These are phyloP conservation scores for Penicillium argentinense DNA, from an alignment of 495 filamentous ascomycete species.

Conservation along the genomic window DNA sequence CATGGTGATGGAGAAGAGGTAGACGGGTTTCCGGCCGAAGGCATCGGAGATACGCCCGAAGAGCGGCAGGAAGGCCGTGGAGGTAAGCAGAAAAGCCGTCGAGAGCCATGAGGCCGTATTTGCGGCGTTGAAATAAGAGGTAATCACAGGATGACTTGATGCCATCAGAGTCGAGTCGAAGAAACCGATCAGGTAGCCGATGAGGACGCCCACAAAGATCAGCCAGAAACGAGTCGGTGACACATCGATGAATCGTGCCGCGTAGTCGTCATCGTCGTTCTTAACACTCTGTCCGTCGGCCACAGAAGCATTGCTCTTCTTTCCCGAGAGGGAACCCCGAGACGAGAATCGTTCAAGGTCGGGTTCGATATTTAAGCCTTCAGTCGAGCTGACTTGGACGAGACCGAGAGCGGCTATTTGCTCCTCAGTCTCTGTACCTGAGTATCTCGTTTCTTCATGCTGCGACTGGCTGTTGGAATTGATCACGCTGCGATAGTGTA, in stretches of 20 bases:
- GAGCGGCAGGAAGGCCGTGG: slow-evolving; percentile 71
- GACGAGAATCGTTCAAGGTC: slow-evolving; percentile 28
- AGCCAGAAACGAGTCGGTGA: slow-evolving; percentile 50
- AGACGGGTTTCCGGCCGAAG: slow-evolving; percentile 68
- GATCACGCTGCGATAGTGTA: slow-evolving; percentile 6
- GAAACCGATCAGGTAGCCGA: slow-evolving; percentile 53
- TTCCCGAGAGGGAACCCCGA: slow-evolving; percentile 8
- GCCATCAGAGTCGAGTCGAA: slow-evolving; percentile 84
- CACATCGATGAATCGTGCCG: slow-evolving; percentile 45
- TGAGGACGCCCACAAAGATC: slow-evolving; percentile 50
- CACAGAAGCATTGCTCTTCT: slow-evolving; percentile 10
- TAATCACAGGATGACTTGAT: slow-evolving; percentile 78
- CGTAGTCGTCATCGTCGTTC: slow-evolving; percentile 26
- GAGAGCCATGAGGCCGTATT: slow-evolving; percentile 81
- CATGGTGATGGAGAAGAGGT: slow-evolving; percentile 60
- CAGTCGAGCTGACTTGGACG: slow-evolving; percentile 30
- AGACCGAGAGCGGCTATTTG: slow-evolving; percentile 23
- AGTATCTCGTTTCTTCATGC: slow-evolving; percentile 22
- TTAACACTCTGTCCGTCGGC: slow-evolving; percentile 1
- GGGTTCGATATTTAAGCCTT: slow-evolving; percentile 33
- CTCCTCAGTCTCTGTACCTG: slow-evolving; percentile 16
- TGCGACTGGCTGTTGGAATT: background rate
- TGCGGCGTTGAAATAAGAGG: slow-evolving; percentile 71
- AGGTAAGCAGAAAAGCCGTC: slow-evolving; percentile 75
- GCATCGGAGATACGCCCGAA: slow-evolving; percentile 72